Evolutionary conservation across 2,329 filamentous ascomycete genomes (phyloP).

Genomic region (Catunica adiposa): DNA sequence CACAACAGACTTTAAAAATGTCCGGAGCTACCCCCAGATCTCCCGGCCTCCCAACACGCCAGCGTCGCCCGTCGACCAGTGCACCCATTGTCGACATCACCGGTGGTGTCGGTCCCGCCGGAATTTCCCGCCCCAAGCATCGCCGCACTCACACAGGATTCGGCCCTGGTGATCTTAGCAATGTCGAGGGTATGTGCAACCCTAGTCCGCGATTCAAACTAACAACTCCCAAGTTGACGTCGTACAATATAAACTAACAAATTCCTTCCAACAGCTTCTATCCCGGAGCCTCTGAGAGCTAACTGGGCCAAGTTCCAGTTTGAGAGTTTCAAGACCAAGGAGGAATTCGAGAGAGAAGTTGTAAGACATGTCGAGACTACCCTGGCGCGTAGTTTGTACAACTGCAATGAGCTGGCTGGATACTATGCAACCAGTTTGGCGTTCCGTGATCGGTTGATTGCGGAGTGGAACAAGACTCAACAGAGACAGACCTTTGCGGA

Average conservation of each 20-base stretch:
- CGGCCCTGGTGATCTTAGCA: slow-evolving; percentile 80
- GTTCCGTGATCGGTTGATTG: slow-evolving; percentile 80
- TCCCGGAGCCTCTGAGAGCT: slow-evolving; percentile 74
- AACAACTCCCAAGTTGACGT: background rate
- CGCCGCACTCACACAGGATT: slow-evolving; percentile 94
- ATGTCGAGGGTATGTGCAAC: slow-evolving; percentile 58
- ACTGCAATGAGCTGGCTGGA: slow-evolving; percentile 88
- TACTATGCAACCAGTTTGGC: slow-evolving; percentile 84
- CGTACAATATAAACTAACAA: background rate
- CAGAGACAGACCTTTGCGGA: slow-evolving; percentile 85
- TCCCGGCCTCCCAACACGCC: slow-evolving; percentile 34
- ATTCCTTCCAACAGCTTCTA: slow-evolving; percentile 38
- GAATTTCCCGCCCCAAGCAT: slow-evolving; percentile 80
- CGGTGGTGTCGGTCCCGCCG: slow-evolving; percentile 71
- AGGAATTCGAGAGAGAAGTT: slow-evolving; percentile 73
- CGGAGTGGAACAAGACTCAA: slow-evolving; percentile 97
- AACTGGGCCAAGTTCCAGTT: slow-evolving; percentile 54
- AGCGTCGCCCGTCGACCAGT: slow-evolving; percentile 66
- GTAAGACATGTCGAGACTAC: slow-evolving; percentile 95
- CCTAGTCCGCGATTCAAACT: too few species aligned
- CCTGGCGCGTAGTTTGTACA: slow-evolving; percentile 87
- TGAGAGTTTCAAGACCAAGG: slow-evolving; percentile 56
- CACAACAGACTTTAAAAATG: too few species aligned
- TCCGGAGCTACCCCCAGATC: background rate
- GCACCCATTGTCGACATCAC: slow-evolving; percentile 76